These are phyloP conservation scores for Annulohypoxylon maeteangense DNA, from an alignment of 495 filamentous ascomycete species.

Conservation along the genomic window DNA sequence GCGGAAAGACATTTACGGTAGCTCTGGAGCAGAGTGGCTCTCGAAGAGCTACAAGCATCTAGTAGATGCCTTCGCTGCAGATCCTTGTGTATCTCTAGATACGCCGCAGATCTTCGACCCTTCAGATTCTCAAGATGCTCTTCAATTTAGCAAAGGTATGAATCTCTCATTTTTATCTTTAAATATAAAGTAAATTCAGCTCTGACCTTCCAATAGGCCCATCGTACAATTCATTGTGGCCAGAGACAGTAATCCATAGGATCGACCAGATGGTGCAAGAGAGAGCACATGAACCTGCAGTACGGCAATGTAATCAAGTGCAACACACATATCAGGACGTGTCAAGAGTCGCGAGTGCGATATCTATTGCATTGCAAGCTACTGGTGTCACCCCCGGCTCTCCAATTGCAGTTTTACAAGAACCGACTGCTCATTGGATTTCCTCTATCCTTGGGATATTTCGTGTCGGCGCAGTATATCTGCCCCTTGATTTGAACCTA, in stretches of 20 bases:
- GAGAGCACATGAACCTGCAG: background rate
- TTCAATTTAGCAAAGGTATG: background rate
- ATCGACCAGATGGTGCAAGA: constrained; percentile 34
- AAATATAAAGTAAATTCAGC: background rate
- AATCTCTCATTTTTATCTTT: background rate
- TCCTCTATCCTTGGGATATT: constrained; percentile 65
- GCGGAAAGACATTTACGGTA: no score
- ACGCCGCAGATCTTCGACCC: no score
- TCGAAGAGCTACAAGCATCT: no score
- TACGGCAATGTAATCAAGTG: constrained; percentile 19
- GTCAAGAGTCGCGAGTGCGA: constrained; percentile 20
- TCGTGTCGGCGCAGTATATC: constrained; percentile 59
- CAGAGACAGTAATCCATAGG: constrained; percentile 42
- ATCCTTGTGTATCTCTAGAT: no score
- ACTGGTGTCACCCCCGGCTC: constrained; percentile 9
- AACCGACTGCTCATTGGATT: constrained; percentile 56
- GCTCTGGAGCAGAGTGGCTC: no score
- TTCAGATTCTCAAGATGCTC: no score
- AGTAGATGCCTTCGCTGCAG: no score
- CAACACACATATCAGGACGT: constrained; percentile 15
- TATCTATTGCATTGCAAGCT: constrained; percentile 1
- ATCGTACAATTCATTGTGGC: constrained; percentile 15
- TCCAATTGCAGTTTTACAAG: constrained; percentile 46
- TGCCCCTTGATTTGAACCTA: constrained; percentile 62
- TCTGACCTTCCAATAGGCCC: background rate